Conservation (phyloP, 163 green algal genomes). For the Volvox carteri region DNA sequence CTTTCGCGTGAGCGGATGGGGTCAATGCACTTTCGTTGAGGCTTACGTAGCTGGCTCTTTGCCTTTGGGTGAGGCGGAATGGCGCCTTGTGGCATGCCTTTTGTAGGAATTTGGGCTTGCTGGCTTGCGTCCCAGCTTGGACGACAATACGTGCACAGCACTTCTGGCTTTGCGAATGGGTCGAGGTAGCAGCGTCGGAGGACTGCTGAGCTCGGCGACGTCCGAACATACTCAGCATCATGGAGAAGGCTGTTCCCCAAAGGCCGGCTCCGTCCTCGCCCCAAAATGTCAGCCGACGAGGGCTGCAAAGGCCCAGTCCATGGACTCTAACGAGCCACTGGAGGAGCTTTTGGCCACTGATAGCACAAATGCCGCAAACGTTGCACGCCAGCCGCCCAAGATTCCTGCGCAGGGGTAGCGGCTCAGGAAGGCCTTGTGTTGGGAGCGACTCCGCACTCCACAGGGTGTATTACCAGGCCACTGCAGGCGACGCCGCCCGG, state of each 20-base stretch:
- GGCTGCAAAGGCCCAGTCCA: neutral
- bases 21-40: too few species aligned
- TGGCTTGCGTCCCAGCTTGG: constrained; percentile 6
- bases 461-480: too few species aligned
- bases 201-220: neutral
- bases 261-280: neutral
- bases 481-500: too few species aligned
- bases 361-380: too few species aligned
- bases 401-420: neutral
- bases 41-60: too few species aligned
- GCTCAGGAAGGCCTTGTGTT: neutral
- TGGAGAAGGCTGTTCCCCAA: neutral
- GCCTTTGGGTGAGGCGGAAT: too few species aligned
- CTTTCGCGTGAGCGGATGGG: too few species aligned
- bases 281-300: neutral
- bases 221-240: neutral
- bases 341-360: neutral
- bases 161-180: constrained; percentile 15
- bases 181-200: constrained; percentile 42
- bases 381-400: neutral
- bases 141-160: constrained; percentile 16
- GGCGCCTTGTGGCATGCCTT: neutral
- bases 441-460: too few species aligned
- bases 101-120: neutral
- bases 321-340: constrained; percentile 3